A percentile compares a stretch with the other conserved stretches of the same genome.
phyloP scores from a whole-genome alignment of 306 rosid genomes.

The Gastrolobium villosum region DNA sequence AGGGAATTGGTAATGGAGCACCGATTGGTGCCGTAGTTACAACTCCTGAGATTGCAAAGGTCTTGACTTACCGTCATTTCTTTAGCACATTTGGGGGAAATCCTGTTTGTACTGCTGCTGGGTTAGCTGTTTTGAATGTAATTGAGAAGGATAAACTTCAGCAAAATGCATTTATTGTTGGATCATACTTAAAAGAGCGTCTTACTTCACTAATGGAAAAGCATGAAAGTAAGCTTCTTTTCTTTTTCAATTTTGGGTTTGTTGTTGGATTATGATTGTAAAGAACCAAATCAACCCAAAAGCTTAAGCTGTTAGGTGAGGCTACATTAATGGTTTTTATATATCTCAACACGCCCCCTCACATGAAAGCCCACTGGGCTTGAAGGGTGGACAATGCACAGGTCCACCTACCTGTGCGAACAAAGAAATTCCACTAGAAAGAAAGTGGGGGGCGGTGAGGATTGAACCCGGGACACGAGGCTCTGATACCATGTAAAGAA shows the following conservation, averaged over 20 bases:
- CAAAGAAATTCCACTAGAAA: too few relatives aligned
- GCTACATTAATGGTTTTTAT: too few relatives aligned
- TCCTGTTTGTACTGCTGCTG: slow-evolving; percentile 56
- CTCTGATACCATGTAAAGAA: too few relatives aligned
- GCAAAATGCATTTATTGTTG: slow-evolving; percentile 52
- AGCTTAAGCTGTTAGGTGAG: too few relatives aligned
- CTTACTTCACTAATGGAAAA: slow-evolving; percentile 56
- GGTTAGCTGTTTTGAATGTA: slow-evolving; percentile 58
- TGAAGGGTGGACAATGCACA: too few relatives aligned
- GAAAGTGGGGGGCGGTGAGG: too few relatives aligned
- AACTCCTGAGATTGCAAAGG: slow-evolving; percentile 60
- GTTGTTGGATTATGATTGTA: not conserved
- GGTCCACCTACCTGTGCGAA: too few relatives aligned
- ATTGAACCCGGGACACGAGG: too few relatives aligned
- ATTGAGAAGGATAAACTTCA: slow-evolving; percentile 62
- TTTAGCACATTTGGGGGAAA: slow-evolving; percentile 68
- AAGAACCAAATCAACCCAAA: too few relatives aligned
- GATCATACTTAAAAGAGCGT: slow-evolving; percentile 55
- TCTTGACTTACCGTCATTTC: slow-evolving; percentile 41
- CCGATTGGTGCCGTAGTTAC: slow-evolving; percentile 66
- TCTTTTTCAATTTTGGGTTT: slow-evolving; percentile 2
- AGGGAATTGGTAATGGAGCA: slow-evolving; percentile 65
- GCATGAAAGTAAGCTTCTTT: slow-evolving; percentile 51
- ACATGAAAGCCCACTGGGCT: too few relatives aligned
- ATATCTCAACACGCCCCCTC: too few relatives aligned